Percentiles rank a stretch among this genome's conserved stretches.
Evolutionary conservation across 1,139 yeast genomes (phyloP).

Genomic region (Nakaseomyces uthaithaninus): DNA sequence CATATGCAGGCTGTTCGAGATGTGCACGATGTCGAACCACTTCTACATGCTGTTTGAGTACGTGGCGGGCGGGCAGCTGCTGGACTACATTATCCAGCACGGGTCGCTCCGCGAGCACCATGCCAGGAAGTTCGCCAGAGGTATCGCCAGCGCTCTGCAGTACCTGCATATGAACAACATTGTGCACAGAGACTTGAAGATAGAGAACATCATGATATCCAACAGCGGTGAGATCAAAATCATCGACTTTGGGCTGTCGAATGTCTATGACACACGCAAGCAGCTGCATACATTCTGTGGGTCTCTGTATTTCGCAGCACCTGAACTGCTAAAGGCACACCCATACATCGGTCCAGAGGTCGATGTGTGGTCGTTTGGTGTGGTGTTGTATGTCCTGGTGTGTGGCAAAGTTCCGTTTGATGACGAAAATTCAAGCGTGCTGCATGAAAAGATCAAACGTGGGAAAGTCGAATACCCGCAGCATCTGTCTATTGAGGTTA

Average conservation of each 20-base stretch:
- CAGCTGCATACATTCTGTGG: conserved; percentile 94
- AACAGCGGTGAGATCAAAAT: conserved; percentile 90
- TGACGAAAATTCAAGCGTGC: conserved; percentile 84
- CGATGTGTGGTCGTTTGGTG: conserved; percentile 98
- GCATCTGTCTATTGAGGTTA: conserved; percentile 71
- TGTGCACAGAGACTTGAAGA: conserved; percentile 93
- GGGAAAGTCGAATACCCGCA: conserved; percentile 91
- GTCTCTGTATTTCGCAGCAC: conserved; percentile 95
- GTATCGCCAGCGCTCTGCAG: conserved; percentile 90
- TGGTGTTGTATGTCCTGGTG: conserved; percentile 84
- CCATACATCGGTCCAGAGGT: conserved; percentile 97
- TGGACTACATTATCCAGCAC: conserved; percentile 94
- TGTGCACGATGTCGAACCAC: conserved; percentile 94
- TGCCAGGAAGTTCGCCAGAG: conserved; percentile 91
- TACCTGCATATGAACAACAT: conserved; percentile 90
- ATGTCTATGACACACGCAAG: conserved; percentile 64
- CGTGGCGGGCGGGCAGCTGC: conserved; percentile 95
- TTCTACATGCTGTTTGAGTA: conserved; percentile 96
- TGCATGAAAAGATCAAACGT: conserved; percentile 88
- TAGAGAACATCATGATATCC: conserved; percentile 92
- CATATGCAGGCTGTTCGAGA: conserved; percentile 86
- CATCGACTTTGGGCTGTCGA: conserved; percentile 92
- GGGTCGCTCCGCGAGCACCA: conserved; percentile 90
- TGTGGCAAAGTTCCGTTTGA: conserved; percentile 99
- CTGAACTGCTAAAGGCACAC: conserved; percentile 84